Base-by-base conservation (phyloP, 208 protist species). In the Balamuthia mandrillaris region DNA sequence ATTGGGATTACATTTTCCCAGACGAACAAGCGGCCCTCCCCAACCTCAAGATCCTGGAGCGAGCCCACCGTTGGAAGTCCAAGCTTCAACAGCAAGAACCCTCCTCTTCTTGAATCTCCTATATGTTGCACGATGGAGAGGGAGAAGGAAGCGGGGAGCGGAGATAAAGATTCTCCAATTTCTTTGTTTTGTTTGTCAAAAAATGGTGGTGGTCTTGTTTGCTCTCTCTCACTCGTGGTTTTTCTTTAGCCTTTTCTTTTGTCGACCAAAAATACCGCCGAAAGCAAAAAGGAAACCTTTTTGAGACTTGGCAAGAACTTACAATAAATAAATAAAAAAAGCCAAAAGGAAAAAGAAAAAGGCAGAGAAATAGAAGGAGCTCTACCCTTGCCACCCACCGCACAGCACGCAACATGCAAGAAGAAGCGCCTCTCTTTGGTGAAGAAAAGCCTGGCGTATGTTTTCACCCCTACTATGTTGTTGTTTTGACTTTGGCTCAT, bases 1-100 rank as follows among this genome's bases (percentile, higher is more conserved):
- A 95, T 58, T 94, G 58, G 45, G 91, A 95, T 31, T 95, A 94
- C 74, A 81, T 95, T 4, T 95, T 95, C 81, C 91, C 93, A 18
- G 90, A 90, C 45, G 86, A 88, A 60, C 47, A 90, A 81, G 60
- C 81, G 21, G 33, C 63, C 37, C 52, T 54, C 61, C 88, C 90
- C 27, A 86, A 52, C 39, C 88, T 91, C 70, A 91, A 91, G 65
- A 74, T 93, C 12, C 75, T 93, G n/a, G 89, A 92, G 84, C 86
- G 77, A 42, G 91, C 91, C 56, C 88, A 90, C 54, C 66, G 74
- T 61, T 93, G 91, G 91, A 93, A 93, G 60, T 78, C 87, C 68
- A 54, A 86, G 83, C 86, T 87, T 49, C 29, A n/a, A 18, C 49
- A 54, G 18, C 18, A 12, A 12, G 12, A 14, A 18, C 27, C 61